These are phyloP conservation scores for Aechmea fasciata DNA, from an alignment of 176 grass and related monocot genomes.

Conservation along the genomic window DNA sequence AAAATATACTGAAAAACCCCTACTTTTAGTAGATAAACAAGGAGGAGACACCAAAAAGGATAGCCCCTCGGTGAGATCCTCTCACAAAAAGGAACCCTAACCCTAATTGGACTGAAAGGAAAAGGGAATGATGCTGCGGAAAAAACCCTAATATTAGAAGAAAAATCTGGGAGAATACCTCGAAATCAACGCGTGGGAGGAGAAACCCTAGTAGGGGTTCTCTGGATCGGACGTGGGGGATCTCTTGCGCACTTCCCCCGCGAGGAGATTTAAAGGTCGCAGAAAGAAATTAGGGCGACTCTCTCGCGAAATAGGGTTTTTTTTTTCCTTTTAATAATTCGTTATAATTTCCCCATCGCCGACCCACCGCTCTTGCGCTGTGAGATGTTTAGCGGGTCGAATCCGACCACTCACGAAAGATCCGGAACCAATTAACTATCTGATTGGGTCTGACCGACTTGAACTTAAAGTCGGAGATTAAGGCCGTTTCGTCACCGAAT, in stretches of 20 bases:
- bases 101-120: not conserved
- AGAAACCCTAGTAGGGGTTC: constrained; percentile 12
- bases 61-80: not conserved
- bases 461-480: too few relatives aligned
- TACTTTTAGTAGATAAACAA: constrained; percentile 6
- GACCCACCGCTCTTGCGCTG: too few relatives aligned
- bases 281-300: not conserved
- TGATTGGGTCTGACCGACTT: too few relatives aligned
- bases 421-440: too few relatives aligned
- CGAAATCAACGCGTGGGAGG: constrained; percentile 5
- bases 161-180: constrained; percentile 17
- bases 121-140: not conserved
- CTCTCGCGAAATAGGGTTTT: too few relatives aligned
- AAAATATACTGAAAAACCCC: not conserved
- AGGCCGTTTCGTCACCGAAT: too few relatives aligned
- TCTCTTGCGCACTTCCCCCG: not conserved
- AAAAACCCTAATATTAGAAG: constrained; percentile 3
- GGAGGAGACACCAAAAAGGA: constrained; percentile 2
- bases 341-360: too few relatives aligned
- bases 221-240: constrained; percentile 3
- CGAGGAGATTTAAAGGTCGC: not conserved
- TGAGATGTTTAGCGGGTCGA: too few relatives aligned
- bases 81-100: constrained; percentile 18
- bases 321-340: too few relatives aligned
- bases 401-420: too few relatives aligned